Base-by-base conservation (phyloP, 345 rosid genomes). In the Dipteronia sinensis region DNA sequence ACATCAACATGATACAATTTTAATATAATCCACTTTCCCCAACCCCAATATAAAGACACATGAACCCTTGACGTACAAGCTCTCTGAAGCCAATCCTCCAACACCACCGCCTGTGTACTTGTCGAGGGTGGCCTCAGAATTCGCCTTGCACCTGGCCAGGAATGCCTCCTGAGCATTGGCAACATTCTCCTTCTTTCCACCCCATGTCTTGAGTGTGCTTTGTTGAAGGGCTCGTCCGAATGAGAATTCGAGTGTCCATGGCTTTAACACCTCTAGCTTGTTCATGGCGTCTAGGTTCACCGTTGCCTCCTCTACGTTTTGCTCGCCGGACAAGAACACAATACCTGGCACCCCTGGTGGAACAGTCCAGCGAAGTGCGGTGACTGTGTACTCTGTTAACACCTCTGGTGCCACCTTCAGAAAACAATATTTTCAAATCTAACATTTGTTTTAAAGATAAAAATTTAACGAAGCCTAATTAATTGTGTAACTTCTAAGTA, bases 341-440 rank as follows among this genome's bases (percentile, higher is more conserved):
- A 95, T 89, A 10, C 98, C 97, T 0, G 98, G 98, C 15, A 95
- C 99, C 0, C 95, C 98, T 0, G 98, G 87, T 40, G 98, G 97
- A 2, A 92, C 98, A 0, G 97, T 93, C 71, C 98, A 86, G 66
- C 96, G 89, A 6, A 95, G 89, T 53, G 97, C 98, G 10, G 70
- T 69, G 56, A 90, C 95, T 0, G 98, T 93, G 84, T 89, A 73
- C 58, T 90, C 87, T 0, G 98, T 97, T 0, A 89, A 86, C 82
- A 90, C 94, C 78, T 90, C 90, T 0, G 98, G 81, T 67, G n/a
- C n/a, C 63, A 89, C 93, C 94, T 91, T 77, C 31, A 59, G 25
- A 19, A 3, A 19, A 73, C 49, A 8, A 7, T 6, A 34, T 40
- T 40, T 44, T 44, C 11, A 31, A 31, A 0, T 6, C 10, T 12